Conservation (phyloP, 2,329 filamentous ascomycete species). For the Venturiaceae sp. region DNA sequence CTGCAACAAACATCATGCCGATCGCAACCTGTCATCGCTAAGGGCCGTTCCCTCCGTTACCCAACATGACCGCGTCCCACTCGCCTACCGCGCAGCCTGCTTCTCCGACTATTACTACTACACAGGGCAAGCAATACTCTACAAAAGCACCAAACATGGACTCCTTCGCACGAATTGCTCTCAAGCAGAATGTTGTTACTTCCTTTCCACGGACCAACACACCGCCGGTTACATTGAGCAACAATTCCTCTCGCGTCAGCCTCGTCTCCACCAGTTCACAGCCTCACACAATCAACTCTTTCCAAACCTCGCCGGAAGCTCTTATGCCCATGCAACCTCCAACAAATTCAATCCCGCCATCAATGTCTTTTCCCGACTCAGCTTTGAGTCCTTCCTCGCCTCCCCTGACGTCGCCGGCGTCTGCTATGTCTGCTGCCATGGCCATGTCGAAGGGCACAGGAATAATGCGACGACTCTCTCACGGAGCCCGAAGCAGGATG, state of each 20-base stretch:
- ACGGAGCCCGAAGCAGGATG: slow-evolving; percentile 62
- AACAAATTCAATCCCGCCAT: slow-evolving; percentile 38
- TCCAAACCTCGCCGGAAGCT: slow-evolving; percentile 58
- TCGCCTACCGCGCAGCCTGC: background rate
- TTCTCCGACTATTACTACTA: too few relatives aligned
- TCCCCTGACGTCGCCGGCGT: slow-evolving; percentile 22
- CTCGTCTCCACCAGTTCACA: slow-evolving; percentile 4
- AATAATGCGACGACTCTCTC: slow-evolving; percentile 78
- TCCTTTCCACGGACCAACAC: slow-evolving; percentile 7
- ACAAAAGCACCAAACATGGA: background rate
- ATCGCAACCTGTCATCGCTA: background rate
- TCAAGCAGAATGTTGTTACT: slow-evolving; percentile 1
- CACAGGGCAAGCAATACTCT: too few relatives aligned
- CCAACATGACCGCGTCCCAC: background rate
- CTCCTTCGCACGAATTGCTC: background rate
- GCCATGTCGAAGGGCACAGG: slow-evolving; percentile 49
- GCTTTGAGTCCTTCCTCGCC: slow-evolving; percentile 47
- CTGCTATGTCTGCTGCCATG: slow-evolving; percentile 54
- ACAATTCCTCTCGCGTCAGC: slow-evolving; percentile 6
- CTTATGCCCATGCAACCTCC: slow-evolving; percentile 47
- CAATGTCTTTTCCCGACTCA: slow-evolving; percentile 66
- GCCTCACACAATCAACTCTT: slow-evolving; percentile 36
- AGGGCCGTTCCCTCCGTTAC: background rate
- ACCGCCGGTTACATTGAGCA: slow-evolving; percentile 13
- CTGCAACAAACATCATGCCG: background rate